Evolutionary conservation across 495 filamentous ascomycete genomes (phyloP).

Genomic region (Lineolata rhizophorae): DNA sequence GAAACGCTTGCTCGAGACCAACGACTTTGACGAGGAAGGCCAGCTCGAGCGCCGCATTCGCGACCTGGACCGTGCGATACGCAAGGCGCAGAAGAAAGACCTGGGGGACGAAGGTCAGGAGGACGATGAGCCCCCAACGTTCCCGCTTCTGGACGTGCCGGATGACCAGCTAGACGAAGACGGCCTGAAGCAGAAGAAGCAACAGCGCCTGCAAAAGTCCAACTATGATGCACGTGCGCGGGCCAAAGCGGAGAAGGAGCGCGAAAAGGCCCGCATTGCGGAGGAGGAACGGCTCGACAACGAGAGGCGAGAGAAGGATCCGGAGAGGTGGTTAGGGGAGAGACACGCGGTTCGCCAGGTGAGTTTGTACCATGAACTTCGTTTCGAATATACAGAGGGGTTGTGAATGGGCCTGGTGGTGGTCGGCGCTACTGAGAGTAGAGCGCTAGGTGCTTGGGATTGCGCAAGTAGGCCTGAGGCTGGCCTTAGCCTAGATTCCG

Average conservation of each 20-base stretch:
- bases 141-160: conserved; percentile 68
- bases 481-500: too few species aligned
- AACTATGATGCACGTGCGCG: conserved; percentile 81
- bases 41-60: conserved; percentile 58
- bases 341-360: conserved; percentile 50
- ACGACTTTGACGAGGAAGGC: conserved; percentile 77
- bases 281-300: conserved; percentile 66
- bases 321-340: conserved; percentile 71
- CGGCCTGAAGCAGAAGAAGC: conserved; percentile 67
- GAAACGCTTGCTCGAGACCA: conserved; percentile 62
- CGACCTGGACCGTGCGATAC: conserved; percentile 75
- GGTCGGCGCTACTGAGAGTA: too few species aligned
- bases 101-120: conserved; percentile 65
- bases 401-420: too few species aligned
- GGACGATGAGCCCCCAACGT: conserved; percentile 61
- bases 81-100: conserved; percentile 75
- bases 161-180: conserved; percentile 90
- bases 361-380: too few species aligned
- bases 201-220: conserved; percentile 78
- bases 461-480: too few species aligned
- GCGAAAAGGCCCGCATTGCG: conserved; percentile 58
- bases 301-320: conserved; percentile 61
- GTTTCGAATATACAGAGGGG: too few species aligned
- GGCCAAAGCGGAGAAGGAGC: conserved; percentile 87
- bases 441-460: too few species aligned